Percentiles rank a stretch among this genome's conserved stretches.
Evolutionary conservation across 2,329 filamentous ascomycete species (phyloP).

Genomic region (Fusarium protoensiforme): DNA sequence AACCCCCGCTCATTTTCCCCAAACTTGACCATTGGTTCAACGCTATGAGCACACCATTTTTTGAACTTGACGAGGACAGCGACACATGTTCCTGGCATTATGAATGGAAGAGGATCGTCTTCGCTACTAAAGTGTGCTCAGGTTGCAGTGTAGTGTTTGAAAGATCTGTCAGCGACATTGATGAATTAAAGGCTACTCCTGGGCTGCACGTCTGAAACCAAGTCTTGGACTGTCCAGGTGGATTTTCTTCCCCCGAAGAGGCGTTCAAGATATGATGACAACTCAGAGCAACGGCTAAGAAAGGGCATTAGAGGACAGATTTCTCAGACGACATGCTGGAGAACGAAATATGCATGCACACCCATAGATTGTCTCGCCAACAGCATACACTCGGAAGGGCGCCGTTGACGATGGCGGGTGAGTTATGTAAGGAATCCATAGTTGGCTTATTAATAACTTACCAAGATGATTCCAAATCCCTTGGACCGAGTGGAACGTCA

Average conservation of each 20-base stretch:
- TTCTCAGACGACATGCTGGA: not conserved
- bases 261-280: not conserved
- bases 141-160: not conserved
- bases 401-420: not conserved
- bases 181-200: not conserved
- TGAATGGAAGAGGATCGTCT: not conserved
- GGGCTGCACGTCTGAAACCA: not conserved
- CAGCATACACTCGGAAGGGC: not conserved
- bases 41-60: not conserved
- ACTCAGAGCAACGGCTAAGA: not conserved
- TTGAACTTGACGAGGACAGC: not conserved
- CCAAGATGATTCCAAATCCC: not conserved
- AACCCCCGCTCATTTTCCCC: not conserved
- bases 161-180: not conserved
- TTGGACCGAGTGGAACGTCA: not conserved
- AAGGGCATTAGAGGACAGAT: not conserved
- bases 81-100: not conserved
- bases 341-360: not conserved
- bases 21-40: not conserved
- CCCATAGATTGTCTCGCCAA: not conserved
- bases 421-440: not conserved
- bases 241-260: not conserved
- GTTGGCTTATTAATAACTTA: not conserved
- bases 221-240: not conserved
- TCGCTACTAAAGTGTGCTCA: not conserved